Percentiles rank a stretch among this genome's conserved stretches.
Evolutionary conservation across 495 filamentous ascomycete species (phyloP).

Genomic region (Talaromyces adpressus): DNA sequence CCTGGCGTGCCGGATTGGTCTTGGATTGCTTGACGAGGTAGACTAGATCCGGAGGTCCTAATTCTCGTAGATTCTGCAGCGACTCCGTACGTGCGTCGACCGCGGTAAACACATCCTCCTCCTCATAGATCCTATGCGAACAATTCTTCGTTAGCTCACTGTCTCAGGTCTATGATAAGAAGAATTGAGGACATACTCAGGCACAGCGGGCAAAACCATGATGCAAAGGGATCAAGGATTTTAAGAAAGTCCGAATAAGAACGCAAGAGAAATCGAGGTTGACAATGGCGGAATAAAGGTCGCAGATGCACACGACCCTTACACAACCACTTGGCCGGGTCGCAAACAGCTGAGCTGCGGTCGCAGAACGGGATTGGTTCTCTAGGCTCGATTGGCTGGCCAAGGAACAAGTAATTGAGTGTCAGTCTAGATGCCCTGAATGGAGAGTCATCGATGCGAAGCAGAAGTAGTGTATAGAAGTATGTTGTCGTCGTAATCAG

Average conservation of each 20-base stretch:
- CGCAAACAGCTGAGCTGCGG: background rate
- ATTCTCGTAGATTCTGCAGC: constrained; percentile 74
- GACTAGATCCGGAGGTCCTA: constrained; percentile 92
- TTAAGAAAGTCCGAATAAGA: background rate
- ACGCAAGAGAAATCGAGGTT: background rate
- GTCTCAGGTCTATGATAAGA: constrained; percentile 7
- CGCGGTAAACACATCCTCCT: constrained; percentile 76
- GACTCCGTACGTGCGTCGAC: constrained; percentile 86
- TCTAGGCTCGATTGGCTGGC: background rate
- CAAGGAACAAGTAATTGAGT: background rate
- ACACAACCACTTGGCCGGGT: background rate
- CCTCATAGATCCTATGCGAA: constrained; percentile 68
- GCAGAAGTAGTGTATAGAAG: background rate
- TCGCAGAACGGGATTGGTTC: background rate
- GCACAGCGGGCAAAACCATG: constrained; percentile 86
- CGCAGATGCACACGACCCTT: background rate
- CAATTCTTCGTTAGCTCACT: background rate
- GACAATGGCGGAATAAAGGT: constrained; percentile 3
- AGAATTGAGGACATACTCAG: constrained; percentile 60
- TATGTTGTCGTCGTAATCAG: background rate
- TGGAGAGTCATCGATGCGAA: background rate
- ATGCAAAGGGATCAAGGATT: constrained; percentile 21
- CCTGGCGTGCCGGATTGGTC: constrained; percentile 44
- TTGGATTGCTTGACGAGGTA: constrained; percentile 85
- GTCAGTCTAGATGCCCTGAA: background rate